Evolutionary conservation across 2,329 filamentous ascomycete species (phyloP), one percentile per base, ranked within the genome.

Genomic region (Trematosphaeria pertusa): DNA sequence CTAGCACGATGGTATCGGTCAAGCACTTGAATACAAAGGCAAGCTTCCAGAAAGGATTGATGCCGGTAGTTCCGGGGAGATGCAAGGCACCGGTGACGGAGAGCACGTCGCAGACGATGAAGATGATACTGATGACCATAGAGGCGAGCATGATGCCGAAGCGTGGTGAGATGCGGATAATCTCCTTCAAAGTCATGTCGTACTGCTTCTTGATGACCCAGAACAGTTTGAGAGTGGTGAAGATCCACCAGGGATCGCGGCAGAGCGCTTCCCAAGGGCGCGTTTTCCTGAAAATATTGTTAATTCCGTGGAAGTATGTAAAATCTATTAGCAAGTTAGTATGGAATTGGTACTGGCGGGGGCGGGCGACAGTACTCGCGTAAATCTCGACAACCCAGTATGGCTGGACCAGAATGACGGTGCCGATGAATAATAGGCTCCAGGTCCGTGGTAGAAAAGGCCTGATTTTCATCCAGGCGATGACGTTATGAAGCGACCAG

Each of bases 201-300:
- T 87, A 87, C 33, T 82, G 78, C 20, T 74, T 77, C 48, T 82
- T 83, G 62, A 87, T 86, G 35, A 84, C 83, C 73, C 79, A 86
- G 63, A 87, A 81, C 3, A 88, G 73, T 17, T 76, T 81, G 49
- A 78, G 57, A 1, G 79, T 81, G 0, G 84, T 85, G 54, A 85
- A 84, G 14, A 87, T 78, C 85, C 85, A 87, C 85, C 85, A 87
- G 0, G 85, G 85, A 53, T 87, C 85, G 8, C 83, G 77, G 58
- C 82, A 84, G 1, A 86, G 62, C 2, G 83, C 81, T 63, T 87
- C 84, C 39, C 80, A 79, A 0, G 84, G 84, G 14, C 84, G 69
- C 0, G 82, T 85, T 3, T 71, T 72, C 3, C 73, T 59, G 58
- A 86, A 87, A 0, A 85, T 64, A 21, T 73, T 65, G 55, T 76